Evolutionary conservation across 1,139 yeast genomes (phyloP), one percentile per base, ranked within the genome.

Genomic region (Hyphopichia wangnamkhiaoensis): DNA sequence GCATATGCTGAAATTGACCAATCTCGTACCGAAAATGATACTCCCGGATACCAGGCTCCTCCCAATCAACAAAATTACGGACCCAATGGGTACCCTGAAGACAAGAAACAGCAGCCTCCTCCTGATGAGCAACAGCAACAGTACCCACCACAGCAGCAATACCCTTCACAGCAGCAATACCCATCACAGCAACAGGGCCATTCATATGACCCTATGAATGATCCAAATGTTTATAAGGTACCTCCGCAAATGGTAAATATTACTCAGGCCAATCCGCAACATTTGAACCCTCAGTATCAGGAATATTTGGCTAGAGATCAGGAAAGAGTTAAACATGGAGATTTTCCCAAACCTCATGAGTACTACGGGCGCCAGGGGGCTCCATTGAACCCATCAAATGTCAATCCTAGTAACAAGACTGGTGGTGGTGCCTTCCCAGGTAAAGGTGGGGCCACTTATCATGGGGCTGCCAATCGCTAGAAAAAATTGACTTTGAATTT

Each of bases 381-480:
- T 3, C 72, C 73, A 2, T 58, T 68, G 46, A 56, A 56, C 21
- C 58, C 57, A 15, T 63, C 71, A 25, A 58, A 54, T 16, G 49
- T 46, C 19, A 49, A 55, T 32, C 48, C 54, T 5, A 52, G 49
- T 4, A 46, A 44, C 21, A 54, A 51, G 31, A 53, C 56, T 9
- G 63, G 68, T 2, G 62, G 70, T 8, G 54, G 59, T 9, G 52
- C 53, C 4, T 71, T 71, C 37, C 76, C 77, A 2, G 77, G 77
- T 2, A 49, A 59, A 18, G 45, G 62, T 21, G 73, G 73, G 1
- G 71, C 65, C 6, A 65, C 70, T 2, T 71, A 71, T 45, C 61
- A 66, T 41, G 54, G 58, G 39, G 70, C 72, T 27, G 74, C 75
- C 3, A 67, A 63, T 37, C 27, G 21, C 5, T 24, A 33, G 8